Evolutionary conservation across 1,284 basidiomycete genomes (phyloP).

Genomic region (Cutaneotrichosporon cyanovorans): DNA sequence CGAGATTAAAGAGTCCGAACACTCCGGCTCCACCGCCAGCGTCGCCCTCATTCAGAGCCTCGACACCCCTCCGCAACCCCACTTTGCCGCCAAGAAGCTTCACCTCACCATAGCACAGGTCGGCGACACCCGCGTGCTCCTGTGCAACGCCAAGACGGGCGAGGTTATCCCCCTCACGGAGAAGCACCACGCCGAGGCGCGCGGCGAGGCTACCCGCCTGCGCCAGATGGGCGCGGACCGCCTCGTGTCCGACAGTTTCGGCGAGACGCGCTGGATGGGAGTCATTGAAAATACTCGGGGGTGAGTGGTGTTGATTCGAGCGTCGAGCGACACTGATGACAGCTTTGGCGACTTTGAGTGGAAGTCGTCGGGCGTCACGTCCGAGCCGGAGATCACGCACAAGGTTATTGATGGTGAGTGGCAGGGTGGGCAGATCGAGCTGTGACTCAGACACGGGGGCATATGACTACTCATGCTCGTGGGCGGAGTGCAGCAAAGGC

Average conservation of each 20-base stretch:
- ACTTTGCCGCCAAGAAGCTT: constrained; percentile 64
- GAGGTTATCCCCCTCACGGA: constrained; percentile 73
- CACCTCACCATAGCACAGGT: constrained; percentile 84
- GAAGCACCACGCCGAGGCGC: constrained; percentile 84
- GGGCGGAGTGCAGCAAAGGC: too few relatives aligned
- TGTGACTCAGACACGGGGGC: too few relatives aligned
- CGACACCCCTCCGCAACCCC: constrained; percentile 64
- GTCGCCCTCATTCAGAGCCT: constrained; percentile 81
- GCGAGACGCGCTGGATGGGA: constrained; percentile 95
- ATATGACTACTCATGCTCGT: too few relatives aligned
- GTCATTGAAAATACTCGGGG: constrained; percentile 87
- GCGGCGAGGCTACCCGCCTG: constrained; percentile 72
- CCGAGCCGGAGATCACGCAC: constrained; percentile 84
- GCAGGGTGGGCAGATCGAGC: too few relatives aligned
- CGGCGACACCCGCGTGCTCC: constrained; percentile 80
- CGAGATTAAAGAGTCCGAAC: constrained; percentile 50
- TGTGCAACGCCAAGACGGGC: constrained; percentile 68
- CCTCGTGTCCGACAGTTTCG: constrained; percentile 88
- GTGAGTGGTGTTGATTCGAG: constrained; percentile 50
- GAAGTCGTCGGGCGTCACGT: constrained; percentile 85
- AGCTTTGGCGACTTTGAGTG: constrained; percentile 86
- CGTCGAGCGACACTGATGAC: not conserved
- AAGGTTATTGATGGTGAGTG: constrained; percentile 58
- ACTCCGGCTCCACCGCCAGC: constrained; percentile 77
- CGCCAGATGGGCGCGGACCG: constrained; percentile 68